phyloP scores from a whole-genome alignment of 306 rosid genomes.

The Senna tora region DNA sequence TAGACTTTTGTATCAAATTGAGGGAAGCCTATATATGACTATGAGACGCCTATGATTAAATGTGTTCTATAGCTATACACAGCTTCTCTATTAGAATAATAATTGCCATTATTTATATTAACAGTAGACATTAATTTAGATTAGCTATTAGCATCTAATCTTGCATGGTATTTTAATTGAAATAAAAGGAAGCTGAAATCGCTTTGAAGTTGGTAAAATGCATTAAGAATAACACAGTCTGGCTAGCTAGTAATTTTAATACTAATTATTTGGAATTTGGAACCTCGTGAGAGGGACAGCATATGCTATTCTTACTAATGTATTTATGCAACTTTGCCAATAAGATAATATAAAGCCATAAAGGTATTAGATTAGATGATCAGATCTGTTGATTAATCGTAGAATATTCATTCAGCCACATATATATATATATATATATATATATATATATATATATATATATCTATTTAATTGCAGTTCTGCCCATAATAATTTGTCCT shows the following conservation, averaged over 20 bases:
- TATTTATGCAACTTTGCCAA: slow-evolving; percentile 12
- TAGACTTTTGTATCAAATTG: too few relatives aligned
- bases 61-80: too few relatives aligned
- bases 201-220: not conserved
- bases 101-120: too few relatives aligned
- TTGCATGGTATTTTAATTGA: not conserved
- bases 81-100: too few relatives aligned
- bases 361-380: slow-evolving; percentile 16
- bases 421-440: too few relatives aligned
- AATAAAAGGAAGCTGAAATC: too few relatives aligned
- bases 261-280: not conserved
- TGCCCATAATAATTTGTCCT: not conserved
- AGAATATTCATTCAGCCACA: slow-evolving; percentile 29
- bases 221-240: not conserved
- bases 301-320: not conserved
- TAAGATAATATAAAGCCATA: slow-evolving; percentile 3
- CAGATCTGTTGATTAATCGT: slow-evolving; percentile 11
- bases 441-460: too few relatives aligned
- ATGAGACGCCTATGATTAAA: too few relatives aligned
- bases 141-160: too few relatives aligned
- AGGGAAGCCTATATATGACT: too few relatives aligned
- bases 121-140: too few relatives aligned
- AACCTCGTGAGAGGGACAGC: not conserved
- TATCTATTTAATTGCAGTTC: not conserved
- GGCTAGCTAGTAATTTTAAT: slow-evolving; percentile 1